Evolutionary conservation across 2,329 filamentous ascomycete species (phyloP), one percentile per base, ranked within the genome.

Genomic region (Cercospora beticola): DNA sequence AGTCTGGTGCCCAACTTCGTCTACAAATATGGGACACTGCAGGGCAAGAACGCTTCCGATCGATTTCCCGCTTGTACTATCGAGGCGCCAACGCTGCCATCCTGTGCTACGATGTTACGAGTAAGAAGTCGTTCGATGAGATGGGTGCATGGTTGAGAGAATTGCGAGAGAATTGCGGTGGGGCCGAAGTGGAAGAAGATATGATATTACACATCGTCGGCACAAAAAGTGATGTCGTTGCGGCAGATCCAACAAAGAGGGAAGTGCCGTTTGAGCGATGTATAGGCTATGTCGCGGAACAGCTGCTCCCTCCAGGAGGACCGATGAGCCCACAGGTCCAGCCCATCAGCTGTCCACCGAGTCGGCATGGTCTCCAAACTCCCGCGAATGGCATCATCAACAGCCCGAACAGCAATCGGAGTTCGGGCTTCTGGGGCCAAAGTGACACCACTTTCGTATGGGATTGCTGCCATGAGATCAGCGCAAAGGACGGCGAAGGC

Each of bases 391-490:
- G 79, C 14, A 43, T 65, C 6, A 52, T 73, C 21, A 66, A 69
- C 54, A 82, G 81, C 28, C 82, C 82, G 31, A 79, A 82, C 71
- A 82, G 82, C 75, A 82, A 85, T 73, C 78, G 82, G 33, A 91
- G 88, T 75, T 91, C 88, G 43, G 90, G 91, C 1, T 92, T 93
- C 81, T 97, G 94, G 94, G 93, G 90, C 23, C 72, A 75, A 40
- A 94, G 97, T 77, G 89, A 93, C 5, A 59, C 52, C 21, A 65
- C 62, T 5, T 65, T 65, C 36, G 93, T 94, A 63, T 98, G 94
- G 94, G 94, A 97, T 76, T 96, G 93, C 71, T 98, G 94, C 79
- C 95, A 98, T 80, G 95, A 99, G 82, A 94, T 99, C 77, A 94
- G 90, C 74, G 94, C 94, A 59, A 94, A 96, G 83, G 93, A 90